Conservation (phyloP, 2,329 filamentous ascomycete genomes). For the Claviceps sp. region DNA sequence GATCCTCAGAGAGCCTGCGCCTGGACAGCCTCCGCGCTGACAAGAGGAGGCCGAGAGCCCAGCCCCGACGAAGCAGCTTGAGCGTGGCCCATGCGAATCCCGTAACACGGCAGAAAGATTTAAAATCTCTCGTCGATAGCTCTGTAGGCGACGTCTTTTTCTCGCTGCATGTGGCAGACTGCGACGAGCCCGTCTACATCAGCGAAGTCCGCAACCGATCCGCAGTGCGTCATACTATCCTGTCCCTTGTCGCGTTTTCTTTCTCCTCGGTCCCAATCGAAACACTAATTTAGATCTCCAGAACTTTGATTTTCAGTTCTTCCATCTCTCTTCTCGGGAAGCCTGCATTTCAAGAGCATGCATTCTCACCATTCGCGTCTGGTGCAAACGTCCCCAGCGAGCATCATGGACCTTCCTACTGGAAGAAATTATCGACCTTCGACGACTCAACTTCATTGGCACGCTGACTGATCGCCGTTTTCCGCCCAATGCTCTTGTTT, state of each 20-base stretch:
- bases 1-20: conserved; percentile 23
- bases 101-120: conserved; percentile 51
- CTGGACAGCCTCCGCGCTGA: conserved; percentile 4
- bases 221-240: conserved; percentile 34
- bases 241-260: background rate
- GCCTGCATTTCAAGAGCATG: conserved; percentile 53
- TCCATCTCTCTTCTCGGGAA: conserved; percentile 55
- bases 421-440: conserved; percentile 58
- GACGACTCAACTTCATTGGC: conserved; percentile 65
- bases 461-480: conserved; percentile 57
- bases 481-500: conserved; percentile 69
- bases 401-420: conserved; percentile 50
- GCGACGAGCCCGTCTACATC: conserved; percentile 70
- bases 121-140: conserved; percentile 59
- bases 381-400: conserved; percentile 46
- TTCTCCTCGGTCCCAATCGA: background rate
- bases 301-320: conserved; percentile 83
- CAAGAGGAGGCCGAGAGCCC: conserved; percentile 9
- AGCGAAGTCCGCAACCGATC: conserved; percentile 68
- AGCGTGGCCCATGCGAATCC: conserved; percentile 34
- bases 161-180: conserved; percentile 56
- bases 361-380: conserved; percentile 55
- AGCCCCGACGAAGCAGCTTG: conserved; percentile 33
- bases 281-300: conserved; percentile 11
- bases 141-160: conserved; percentile 83